phyloP scores from a whole-genome alignment of 331 rosid species.

The Cydonia oblonga region DNA sequence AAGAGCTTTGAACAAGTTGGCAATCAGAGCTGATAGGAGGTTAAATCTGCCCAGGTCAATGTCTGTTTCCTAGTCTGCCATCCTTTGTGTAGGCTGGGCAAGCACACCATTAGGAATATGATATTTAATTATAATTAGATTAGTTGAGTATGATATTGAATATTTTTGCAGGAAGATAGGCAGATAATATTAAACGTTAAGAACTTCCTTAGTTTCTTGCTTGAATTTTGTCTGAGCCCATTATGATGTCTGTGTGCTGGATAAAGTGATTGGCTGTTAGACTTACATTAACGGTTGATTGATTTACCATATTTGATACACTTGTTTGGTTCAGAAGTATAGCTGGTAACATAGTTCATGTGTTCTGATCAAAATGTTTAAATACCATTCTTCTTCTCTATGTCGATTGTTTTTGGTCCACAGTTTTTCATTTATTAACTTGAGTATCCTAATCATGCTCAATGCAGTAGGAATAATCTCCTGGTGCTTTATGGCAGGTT shows the following conservation, averaged over 20 bases:
- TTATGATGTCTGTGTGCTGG: background rate
- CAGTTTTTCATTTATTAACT: background rate
- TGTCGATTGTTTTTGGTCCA: background rate
- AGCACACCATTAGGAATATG: background rate
- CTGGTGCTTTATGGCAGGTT: conserved; percentile 36
- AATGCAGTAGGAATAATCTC: background rate
- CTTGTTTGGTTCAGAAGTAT: background rate
- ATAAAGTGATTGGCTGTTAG: background rate
- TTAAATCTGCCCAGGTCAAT: background rate
- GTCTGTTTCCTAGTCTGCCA: background rate
- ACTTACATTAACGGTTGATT: background rate
- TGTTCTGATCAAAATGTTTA: background rate
- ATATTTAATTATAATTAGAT: background rate
- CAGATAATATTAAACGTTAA: background rate
- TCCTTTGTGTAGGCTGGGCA: background rate
- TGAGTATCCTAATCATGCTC: background rate
- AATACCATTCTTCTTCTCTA: background rate
- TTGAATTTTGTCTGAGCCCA: background rate
- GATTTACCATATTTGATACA: background rate
- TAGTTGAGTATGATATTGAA: background rate
- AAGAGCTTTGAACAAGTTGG: background rate
- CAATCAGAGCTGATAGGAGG: background rate
- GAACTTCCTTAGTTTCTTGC: background rate
- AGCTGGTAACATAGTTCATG: background rate
- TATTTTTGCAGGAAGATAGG: background rate